These are phyloP conservation scores for Ampelomyces quisqualis DNA, from an alignment of 2,329 filamentous ascomycete species.

Conservation along the genomic window DNA sequence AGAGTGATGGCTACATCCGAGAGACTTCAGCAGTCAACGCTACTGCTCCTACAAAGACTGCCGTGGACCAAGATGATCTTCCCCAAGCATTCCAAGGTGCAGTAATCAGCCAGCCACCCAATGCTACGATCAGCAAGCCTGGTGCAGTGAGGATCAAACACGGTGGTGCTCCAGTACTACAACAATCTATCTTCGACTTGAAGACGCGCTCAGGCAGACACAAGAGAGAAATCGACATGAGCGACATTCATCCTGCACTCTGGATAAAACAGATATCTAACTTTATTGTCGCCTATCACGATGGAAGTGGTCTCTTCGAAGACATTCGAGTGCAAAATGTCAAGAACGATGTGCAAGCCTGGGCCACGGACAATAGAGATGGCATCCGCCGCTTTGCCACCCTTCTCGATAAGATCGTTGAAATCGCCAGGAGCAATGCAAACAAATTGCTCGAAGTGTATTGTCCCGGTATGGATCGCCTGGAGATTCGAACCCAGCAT, in stretches of 20 bases:
- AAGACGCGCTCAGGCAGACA: conserved; percentile 51
- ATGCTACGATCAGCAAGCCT: neutral
- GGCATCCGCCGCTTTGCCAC: conserved; percentile 28
- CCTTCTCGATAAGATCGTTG: conserved; percentile 37
- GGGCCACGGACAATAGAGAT: conserved; percentile 46
- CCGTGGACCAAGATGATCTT: conserved; percentile 10
- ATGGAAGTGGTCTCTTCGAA: conserved; percentile 46
- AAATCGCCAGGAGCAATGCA: conserved; percentile 21
- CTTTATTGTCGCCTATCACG: conserved; percentile 55
- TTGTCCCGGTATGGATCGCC: conserved; percentile 23
- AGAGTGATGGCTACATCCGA: conserved; percentile 58
- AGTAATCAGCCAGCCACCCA: conserved; percentile 5
- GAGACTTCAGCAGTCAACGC: no score
- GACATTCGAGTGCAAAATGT: conserved; percentile 46
- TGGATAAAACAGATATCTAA: conserved; percentile 56
- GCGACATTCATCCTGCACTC: conserved; percentile 48
- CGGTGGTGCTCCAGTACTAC: conserved; percentile 38
- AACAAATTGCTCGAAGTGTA: conserved; percentile 39
- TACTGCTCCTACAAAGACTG: no score
- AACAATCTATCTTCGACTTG: conserved; percentile 53
- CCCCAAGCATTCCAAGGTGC: conserved; percentile 12
- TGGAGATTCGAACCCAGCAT: conserved; percentile 42
- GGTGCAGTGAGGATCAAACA: conserved; percentile 18
- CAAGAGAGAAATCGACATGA: conserved; percentile 39
- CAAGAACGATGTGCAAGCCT: conserved; percentile 40